Base-by-base conservation (phyloP, 495 filamentous ascomycete genomes). In the Coniosporium apollinis region DNA sequence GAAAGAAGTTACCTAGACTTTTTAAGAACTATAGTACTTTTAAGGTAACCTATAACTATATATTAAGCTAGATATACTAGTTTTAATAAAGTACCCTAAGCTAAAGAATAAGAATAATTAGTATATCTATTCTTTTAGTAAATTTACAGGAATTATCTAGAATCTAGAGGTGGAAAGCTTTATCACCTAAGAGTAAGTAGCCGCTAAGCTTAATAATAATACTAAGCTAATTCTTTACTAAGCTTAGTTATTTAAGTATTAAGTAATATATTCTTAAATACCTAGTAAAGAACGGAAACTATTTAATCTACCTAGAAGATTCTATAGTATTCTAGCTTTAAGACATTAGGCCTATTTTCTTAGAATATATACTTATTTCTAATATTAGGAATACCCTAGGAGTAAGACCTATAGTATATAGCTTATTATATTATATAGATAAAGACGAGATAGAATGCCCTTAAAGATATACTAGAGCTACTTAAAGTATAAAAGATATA, bases 131-230 rank as follows among this genome's bases (percentile, higher is more conserved):
- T 18, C 21, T 7, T 29, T 45, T 4, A 33, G 38, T 7, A 45
- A 48, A 5, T 48, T 40, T 17, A 29, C 43, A 26, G 28, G 7
- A 10, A 48, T 48, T 36, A 37, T 44, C 14, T 9, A 24, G 9
- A 15, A 40, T 19, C 37, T 42, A 3, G 38, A 42, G 36, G 39
- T 45, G 21, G 36, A 9, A 4, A 42, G 30, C n/a, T 11, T 19
- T 10, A 39, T 48, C 3, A 51, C 45, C 4, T 36, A 46, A 31
- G 48, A 46, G 48, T 51, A 39, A 40, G 48, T 37, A 29, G 13
- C 7, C 26, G 17, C n/a, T 31, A 7, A 22, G 15, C 7, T 37
- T 9, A 34, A 19, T 34, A 19, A 5, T 13, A 33, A 3, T 22
- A 5, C 22, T 20, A 10, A 4, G 3, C 25, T 13, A 5, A 4